These are phyloP conservation scores for Leccinum subgranulosum DNA, from an alignment of 768 basidiomycete genomes.

Conservation along the genomic window DNA sequence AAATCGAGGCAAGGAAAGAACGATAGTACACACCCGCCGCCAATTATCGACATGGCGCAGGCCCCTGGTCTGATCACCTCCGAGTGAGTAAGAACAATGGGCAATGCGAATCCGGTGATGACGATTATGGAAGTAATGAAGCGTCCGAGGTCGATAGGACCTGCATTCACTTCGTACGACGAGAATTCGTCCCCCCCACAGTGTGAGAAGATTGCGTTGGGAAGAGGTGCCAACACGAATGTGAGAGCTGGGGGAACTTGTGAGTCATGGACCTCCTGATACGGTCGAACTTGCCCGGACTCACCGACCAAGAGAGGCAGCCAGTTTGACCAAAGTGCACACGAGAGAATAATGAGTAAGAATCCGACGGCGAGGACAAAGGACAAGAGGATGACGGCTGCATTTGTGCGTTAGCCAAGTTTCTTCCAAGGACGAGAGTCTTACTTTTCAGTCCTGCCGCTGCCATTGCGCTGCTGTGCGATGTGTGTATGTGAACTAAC, in stretches of 20 bases:
- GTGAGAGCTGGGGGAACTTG: slow-evolving; percentile 62
- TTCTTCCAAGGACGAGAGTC: slow-evolving; percentile 11
- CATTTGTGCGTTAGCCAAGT: slow-evolving; percentile 1
- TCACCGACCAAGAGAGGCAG: slow-evolving; percentile 92
- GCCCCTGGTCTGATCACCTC: slow-evolving; percentile 81
- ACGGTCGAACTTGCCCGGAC: slow-evolving; percentile 26
- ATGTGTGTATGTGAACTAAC: not conserved
- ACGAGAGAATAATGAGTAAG: slow-evolving; percentile 93
- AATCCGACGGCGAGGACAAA: slow-evolving; percentile 99
- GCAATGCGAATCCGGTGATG: slow-evolving; percentile 90
- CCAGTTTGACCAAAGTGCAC: slow-evolving; percentile 97
- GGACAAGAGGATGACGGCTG: slow-evolving; percentile 94
- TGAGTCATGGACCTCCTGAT: not conserved
- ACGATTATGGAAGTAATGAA: slow-evolving; percentile 92
- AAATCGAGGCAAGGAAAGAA: not conserved
- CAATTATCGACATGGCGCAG: slow-evolving; percentile 91
- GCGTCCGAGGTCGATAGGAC: slow-evolving; percentile 85
- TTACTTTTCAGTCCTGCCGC: slow-evolving; percentile 70
- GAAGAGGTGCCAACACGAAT: slow-evolving; percentile 93
- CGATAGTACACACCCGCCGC: slow-evolving; percentile 62
- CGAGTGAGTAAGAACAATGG: slow-evolving; percentile 89
- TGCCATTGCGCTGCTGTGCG: slow-evolving; percentile 40
- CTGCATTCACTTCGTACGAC: slow-evolving; percentile 65
- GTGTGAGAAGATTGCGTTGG: slow-evolving; percentile 92
- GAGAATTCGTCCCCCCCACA: slow-evolving; percentile 90